phyloP scores from a whole-genome alignment of 306 rosid genomes.

The Vigna radiata region DNA sequence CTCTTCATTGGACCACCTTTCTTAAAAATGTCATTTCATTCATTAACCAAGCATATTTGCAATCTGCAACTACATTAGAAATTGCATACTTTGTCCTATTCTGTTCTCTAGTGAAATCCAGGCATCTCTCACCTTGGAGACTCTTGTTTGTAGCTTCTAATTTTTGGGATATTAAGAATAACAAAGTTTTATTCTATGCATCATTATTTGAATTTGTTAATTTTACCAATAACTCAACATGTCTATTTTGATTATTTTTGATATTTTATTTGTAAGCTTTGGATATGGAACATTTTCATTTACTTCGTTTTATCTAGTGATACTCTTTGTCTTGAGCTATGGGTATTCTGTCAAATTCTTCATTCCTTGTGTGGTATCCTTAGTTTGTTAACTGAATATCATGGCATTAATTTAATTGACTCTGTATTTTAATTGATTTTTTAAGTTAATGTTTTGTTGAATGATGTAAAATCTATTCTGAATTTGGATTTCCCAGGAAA shows the following conservation, averaged over 20 bases:
- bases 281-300: background rate
- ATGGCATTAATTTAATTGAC: background rate
- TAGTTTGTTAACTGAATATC: constrained; percentile 12
- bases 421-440: constrained; percentile 14
- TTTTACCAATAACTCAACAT: constrained; percentile 2
- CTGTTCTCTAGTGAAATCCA: constrained; percentile 6
- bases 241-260: constrained; percentile 5
- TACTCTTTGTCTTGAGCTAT: constrained; percentile 23
- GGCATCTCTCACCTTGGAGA: constrained; percentile 16
- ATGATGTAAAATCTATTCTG: constrained; percentile 34
- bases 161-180: constrained; percentile 26
- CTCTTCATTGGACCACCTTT: constrained; percentile 15
- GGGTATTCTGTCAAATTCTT: constrained; percentile 34
- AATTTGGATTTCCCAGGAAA: constrained; percentile 60
- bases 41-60: constrained; percentile 27
- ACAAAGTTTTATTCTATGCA: constrained; percentile 3
- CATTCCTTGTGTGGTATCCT: constrained; percentile 18
- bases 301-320: constrained; percentile 34
- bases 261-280: constrained; percentile 28
- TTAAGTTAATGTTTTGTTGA: constrained; percentile 18
- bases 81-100: constrained; percentile 32
- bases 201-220: constrained; percentile 30
- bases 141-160: constrained; percentile 10
- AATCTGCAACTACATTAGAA: constrained; percentile 10
- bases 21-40: constrained; percentile 29